Conservation (phyloP, 352 stramenopile species). For the Phytophthora podocarpi region DNA sequence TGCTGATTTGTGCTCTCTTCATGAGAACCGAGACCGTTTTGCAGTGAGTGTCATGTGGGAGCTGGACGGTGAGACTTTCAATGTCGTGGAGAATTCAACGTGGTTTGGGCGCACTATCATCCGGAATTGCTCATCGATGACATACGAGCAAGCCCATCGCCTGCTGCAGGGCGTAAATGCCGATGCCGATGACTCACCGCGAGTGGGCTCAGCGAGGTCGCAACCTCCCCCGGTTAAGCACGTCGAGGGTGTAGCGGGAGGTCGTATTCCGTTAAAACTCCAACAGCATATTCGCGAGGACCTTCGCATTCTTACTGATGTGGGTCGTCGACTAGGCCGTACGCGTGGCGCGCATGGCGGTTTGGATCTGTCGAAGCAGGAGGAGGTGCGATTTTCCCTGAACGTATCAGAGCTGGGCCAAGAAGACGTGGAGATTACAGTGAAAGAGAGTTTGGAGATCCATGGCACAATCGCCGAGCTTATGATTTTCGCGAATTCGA, state of each 20-base stretch:
- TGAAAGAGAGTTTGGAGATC: slow-evolving; percentile 93
- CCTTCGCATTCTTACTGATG: slow-evolving; percentile 63
- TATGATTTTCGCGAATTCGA: slow-evolving; percentile 94
- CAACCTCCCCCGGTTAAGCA: slow-evolving; percentile 11
- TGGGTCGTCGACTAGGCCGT: slow-evolving; percentile 63
- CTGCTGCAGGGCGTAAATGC: slow-evolving; percentile 72
- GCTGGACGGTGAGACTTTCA: slow-evolving; percentile 69
- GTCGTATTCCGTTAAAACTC: slow-evolving; percentile 58
- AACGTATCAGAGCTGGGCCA: slow-evolving; percentile 72
- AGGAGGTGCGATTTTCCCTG: slow-evolving; percentile 87
- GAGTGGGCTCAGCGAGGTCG: background rate
- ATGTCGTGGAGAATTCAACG: slow-evolving; percentile 59
- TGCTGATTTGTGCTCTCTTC: slow-evolving; percentile 91
- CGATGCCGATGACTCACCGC: slow-evolving; percentile 46
- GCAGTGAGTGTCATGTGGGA: slow-evolving; percentile 94
- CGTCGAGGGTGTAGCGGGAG: slow-evolving; percentile 62
- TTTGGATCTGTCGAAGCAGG: slow-evolving; percentile 80
- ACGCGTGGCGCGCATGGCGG: slow-evolving; percentile 69
- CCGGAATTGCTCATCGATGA: slow-evolving; percentile 92
- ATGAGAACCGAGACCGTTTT: slow-evolving; percentile 88
- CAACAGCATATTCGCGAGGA: slow-evolving; percentile 63
- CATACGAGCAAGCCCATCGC: slow-evolving; percentile 84
- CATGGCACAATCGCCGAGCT: slow-evolving; percentile 93
- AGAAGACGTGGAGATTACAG: slow-evolving; percentile 83
- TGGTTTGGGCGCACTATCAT: slow-evolving; percentile 96